Conservation (phyloP, 163 green algal genomes). For the Picocystis sp. region DNA sequence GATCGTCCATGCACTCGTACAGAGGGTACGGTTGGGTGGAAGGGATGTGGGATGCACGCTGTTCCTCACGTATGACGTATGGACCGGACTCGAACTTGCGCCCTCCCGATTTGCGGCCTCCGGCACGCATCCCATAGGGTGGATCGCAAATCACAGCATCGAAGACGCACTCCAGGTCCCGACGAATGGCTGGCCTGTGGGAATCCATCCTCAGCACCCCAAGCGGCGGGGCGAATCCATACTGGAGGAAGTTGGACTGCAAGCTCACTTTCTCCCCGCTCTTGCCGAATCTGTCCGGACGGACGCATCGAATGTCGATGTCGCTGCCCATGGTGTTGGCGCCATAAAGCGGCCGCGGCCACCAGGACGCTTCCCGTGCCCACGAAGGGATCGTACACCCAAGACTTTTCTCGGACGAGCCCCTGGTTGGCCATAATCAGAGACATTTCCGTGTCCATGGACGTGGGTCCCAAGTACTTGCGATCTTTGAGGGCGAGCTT, state of each 20-base stretch:
- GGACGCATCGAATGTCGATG: slow-evolving; percentile 61
- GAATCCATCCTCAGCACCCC: slow-evolving; percentile 66
- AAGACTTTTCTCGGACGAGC: slow-evolving; percentile 18
- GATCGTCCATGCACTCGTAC: slow-evolving; percentile 71
- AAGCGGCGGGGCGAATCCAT: slow-evolving; percentile 46
- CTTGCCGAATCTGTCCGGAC: slow-evolving; percentile 26
- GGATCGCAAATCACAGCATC: slow-evolving; percentile 82
- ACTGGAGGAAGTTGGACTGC: slow-evolving; percentile 76
- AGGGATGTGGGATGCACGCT: slow-evolving; percentile 28
- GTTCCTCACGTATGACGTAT: slow-evolving; percentile 18
- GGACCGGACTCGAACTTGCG: slow-evolving; percentile 15
- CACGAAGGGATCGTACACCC: slow-evolving; percentile 76
- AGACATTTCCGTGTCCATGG: slow-evolving; percentile 88
- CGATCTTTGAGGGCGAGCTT: slow-evolving; percentile 50
- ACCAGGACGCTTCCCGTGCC: slow-evolving; percentile 84
- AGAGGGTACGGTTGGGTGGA: slow-evolving; percentile 56
- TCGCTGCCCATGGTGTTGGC: slow-evolving; percentile 60
- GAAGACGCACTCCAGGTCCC: slow-evolving; percentile 34
- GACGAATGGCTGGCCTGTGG: slow-evolving; percentile 43
- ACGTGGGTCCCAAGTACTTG: slow-evolving; percentile 80
- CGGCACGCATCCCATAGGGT: slow-evolving; percentile 86
- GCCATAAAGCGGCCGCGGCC: slow-evolving; percentile 50
- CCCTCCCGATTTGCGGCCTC: slow-evolving; percentile 54
- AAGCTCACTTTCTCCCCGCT: slow-evolving; percentile 35
- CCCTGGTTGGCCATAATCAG: slow-evolving; percentile 86